Evolutionary conservation across 495 filamentous ascomycete species (phyloP), one percentile per base, ranked within the genome.

Genomic region (Chaetomidium leptoderma): DNA sequence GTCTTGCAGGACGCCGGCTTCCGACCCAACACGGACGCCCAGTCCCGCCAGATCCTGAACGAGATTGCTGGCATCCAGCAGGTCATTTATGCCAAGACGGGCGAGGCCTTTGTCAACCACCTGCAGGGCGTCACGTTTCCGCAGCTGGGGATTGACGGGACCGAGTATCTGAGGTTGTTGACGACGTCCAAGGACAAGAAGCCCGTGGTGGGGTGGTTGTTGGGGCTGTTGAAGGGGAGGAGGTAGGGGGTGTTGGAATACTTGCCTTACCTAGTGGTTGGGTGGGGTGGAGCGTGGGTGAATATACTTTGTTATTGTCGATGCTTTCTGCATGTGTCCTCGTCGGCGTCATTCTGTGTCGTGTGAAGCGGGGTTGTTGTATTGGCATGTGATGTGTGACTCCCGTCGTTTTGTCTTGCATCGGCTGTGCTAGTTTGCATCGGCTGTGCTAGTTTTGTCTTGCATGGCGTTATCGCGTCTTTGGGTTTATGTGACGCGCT

Each of bases 41-140:
- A 93, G 69, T 84, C 87, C 19, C 88, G 86, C 64, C 84, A 89
- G 61, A 88, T 96, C 4, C 77, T 97, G 23, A 83, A 81, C 53
- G 95, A 99, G 71, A 87, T 95, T 36, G 89, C 88, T 8, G 79
- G 72, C 7, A 69, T 99, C 56, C 90, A 99, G 72, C 87, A 91
- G 69, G 86, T 82, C 26, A 91, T 98, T 53, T 91, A 95, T 67
- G 72, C 77, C 58, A 98, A 97, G 75, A 89, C 89, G 17, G 92
- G 92, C 26, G 79, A 78, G 19, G 60, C 59, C 46, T 83, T 81
- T 57, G 66, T 82, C 37, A 66, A 70, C 8, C 75, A 82, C 48
- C 58, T 82, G 19, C 78, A 77, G 51, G 64, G 62, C 5, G 71
- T 74, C 1, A 74, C 79, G 27, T 81, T 83, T 63, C 76, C 78